Percentiles rank a stretch among this genome's conserved stretches.
These are phyloP conservation scores for Triadica sebifera DNA, from an alignment of 345 rosid genomes.

Conservation along the genomic window DNA sequence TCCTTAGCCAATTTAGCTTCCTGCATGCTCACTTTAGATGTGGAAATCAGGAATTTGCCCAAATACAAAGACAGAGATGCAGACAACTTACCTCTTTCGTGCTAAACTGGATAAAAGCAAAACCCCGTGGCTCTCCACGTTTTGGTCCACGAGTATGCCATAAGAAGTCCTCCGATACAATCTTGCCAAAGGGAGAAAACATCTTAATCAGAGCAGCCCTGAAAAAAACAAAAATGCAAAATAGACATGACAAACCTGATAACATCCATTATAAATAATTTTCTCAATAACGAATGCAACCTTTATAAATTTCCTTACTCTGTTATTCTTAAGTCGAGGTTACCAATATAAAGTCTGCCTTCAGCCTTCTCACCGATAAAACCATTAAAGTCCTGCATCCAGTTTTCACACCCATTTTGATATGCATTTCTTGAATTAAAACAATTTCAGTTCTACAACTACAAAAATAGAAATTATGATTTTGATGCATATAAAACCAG, in stretches of 20 bases:
- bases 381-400: slow-evolving; percentile 53
- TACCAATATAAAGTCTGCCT: slow-evolving; percentile 74
- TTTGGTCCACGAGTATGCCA: slow-evolving; percentile 96
- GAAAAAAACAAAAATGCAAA: slow-evolving; percentile 5
- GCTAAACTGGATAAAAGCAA: slow-evolving; percentile 76
- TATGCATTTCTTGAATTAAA: background rate
- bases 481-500: background rate
- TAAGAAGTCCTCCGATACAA: slow-evolving; percentile 76
- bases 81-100: slow-evolving; percentile 68
- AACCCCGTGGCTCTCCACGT: slow-evolving; percentile 90
- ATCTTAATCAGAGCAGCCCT: slow-evolving; percentile 86
- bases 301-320: slow-evolving; percentile 50
- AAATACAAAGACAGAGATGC: slow-evolving; percentile 3
- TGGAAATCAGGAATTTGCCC: slow-evolving; percentile 58
- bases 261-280: background rate
- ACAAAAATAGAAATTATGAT: background rate
- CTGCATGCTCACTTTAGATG: slow-evolving; percentile 88
- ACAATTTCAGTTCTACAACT: slow-evolving; percentile 3
- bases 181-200: slow-evolving; percentile 89
- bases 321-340: slow-evolving; percentile 81
- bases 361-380: slow-evolving; percentile 61
- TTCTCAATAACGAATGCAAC: background rate
- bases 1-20: slow-evolving; percentile 92
- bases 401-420: background rate
- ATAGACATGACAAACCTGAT: background rate